A percentile compares a stretch with the other conserved stretches of the same genome.
phyloP scores from a whole-genome alignment of 164 flowering plant genomes.

The Chimonanthus salicifolius region DNA sequence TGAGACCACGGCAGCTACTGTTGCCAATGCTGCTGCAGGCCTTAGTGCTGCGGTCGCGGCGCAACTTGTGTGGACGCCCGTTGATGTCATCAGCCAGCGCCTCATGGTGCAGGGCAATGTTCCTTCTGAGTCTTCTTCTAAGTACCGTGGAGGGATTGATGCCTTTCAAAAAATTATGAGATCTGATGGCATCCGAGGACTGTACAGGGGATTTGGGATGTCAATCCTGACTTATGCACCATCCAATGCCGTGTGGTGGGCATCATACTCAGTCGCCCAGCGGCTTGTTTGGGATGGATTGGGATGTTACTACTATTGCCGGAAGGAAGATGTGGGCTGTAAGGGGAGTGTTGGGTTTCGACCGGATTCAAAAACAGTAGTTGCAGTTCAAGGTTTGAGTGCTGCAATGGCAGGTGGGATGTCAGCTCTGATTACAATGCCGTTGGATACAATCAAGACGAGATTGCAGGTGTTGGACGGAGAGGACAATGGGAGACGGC shows the following conservation, averaged over 20 bases:
- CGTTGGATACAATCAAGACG: slow-evolving; percentile 85
- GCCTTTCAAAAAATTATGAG: slow-evolving; percentile 56
- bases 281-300: slow-evolving; percentile 52
- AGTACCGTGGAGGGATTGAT: slow-evolving; percentile 62
- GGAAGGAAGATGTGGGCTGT: slow-evolving; percentile 18
- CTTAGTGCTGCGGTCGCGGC: slow-evolving; percentile 78
- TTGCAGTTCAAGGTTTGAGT: slow-evolving; percentile 73
- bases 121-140: slow-evolving; percentile 3
- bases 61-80: slow-evolving; percentile 81
- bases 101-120: slow-evolving; percentile 68
- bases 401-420: slow-evolving; percentile 86
- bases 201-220: slow-evolving; percentile 82
- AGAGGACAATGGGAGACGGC: slow-evolving; percentile 42
- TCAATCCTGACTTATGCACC: slow-evolving; percentile 83
- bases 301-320: slow-evolving; percentile 25
- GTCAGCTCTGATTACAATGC: slow-evolving; percentile 82
- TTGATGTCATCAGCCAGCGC: slow-evolving; percentile 82
- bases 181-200: slow-evolving; percentile 54
- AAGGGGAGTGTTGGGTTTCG: slow-evolving; percentile 10
- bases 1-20: slow-evolving; percentile 49
- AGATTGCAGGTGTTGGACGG: slow-evolving; percentile 77
- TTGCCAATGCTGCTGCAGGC: slow-evolving; percentile 82
- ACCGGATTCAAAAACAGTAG: slow-evolving; percentile 43
- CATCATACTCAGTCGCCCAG: slow-evolving; percentile 67
- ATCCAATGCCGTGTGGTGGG: slow-evolving; percentile 95